phyloP scores from a whole-genome alignment of 495 filamentous ascomycete species.

The Clohesyomyces aquaticus region DNA sequence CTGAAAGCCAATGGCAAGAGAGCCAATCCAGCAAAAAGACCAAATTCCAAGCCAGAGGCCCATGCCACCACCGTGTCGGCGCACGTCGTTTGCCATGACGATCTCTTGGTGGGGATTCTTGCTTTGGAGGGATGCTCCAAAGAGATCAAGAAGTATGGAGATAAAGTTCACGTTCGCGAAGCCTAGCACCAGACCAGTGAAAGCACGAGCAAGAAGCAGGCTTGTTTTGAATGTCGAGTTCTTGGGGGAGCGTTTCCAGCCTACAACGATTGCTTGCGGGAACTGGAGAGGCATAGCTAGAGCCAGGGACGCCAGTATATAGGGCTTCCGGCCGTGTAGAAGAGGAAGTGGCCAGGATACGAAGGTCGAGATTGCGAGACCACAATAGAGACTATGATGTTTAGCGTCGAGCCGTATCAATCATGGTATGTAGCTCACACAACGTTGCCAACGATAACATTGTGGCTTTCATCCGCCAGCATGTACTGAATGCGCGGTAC shows the following conservation, averaged over 20 bases:
- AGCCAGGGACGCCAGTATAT: constrained; percentile 65
- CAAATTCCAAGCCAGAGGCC: constrained; percentile 78
- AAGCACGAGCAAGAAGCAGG: constrained; percentile 62
- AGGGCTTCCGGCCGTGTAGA: constrained; percentile 77
- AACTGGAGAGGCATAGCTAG: constrained; percentile 73
- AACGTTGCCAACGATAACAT: constrained; percentile 72
- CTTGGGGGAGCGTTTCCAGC: constrained; percentile 58
- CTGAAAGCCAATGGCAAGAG: constrained; percentile 68
- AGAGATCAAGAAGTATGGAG: constrained; percentile 70
- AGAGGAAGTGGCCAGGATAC: constrained; percentile 74
- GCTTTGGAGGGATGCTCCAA: constrained; percentile 72
- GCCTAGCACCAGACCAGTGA: constrained; percentile 69
- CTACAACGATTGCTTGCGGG: constrained; percentile 69
- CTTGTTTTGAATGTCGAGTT: constrained; percentile 60
- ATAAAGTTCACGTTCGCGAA: constrained; percentile 78
- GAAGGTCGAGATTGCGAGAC: constrained; percentile 67
- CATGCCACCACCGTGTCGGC: constrained; percentile 73
- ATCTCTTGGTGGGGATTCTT: constrained; percentile 71
- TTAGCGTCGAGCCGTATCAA: neutral
- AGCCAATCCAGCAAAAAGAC: constrained; percentile 73
- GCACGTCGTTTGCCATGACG: constrained; percentile 63
- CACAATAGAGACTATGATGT: constrained; percentile 58
- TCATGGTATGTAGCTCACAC: constrained; percentile 45
- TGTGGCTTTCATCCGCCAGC: constrained; percentile 66
- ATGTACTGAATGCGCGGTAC: constrained; percentile 75